Base-by-base conservation (phyloP, 306 rosid species). In the Prinsepia uniflora region DNA sequence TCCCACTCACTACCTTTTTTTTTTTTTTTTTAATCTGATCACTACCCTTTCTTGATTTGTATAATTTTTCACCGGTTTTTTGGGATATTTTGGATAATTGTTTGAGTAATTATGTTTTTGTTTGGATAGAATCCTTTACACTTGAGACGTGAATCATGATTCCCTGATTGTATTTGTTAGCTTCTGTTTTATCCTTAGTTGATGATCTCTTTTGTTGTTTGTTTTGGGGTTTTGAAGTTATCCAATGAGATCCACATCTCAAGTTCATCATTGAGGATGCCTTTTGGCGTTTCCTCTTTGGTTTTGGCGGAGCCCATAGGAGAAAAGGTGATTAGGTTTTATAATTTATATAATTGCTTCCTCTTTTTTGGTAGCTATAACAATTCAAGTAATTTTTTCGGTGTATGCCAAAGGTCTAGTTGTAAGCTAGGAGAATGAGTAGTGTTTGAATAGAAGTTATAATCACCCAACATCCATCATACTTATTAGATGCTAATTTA, bases 281-380 rank as follows among this genome's bases (percentile, higher is more conserved):
- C 49, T 63, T 79, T 75, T 79, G 76, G 55, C 73, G 18, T 72
- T 75, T 79, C 50, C 72, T 63, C 40, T 49, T 63, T 56, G 57
- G 67, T 72, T 57, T 50, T 65, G 67, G 76, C 53, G 82, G 78
- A 80, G 77, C 74, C 84, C 79, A 69, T 50, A 0, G 39, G 65
- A 19, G 73, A 19, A 42, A 56, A 41, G 57, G 44, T 47, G 73
- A 55, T 54, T 60, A 61, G 68, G 39, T 55, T 8, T 39, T 68
- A 13, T 46, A 22, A 53, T 60, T 13, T 76, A 14, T 36, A 63
- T 24, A 43, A 7, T 54, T 67, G 64, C 49, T 62, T 62, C 52
- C 52, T 45, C 19, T 41, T 12, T 42, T 58, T 69, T 20, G 17
- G 52, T 24, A 42, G 67, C 54, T 67, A 52, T 19, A 43, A 12